Evolutionary conservation across 2,329 filamentous ascomycete genomes (phyloP).

Genomic region (Ophiocordyceps polyrhachis-furcata): DNA sequence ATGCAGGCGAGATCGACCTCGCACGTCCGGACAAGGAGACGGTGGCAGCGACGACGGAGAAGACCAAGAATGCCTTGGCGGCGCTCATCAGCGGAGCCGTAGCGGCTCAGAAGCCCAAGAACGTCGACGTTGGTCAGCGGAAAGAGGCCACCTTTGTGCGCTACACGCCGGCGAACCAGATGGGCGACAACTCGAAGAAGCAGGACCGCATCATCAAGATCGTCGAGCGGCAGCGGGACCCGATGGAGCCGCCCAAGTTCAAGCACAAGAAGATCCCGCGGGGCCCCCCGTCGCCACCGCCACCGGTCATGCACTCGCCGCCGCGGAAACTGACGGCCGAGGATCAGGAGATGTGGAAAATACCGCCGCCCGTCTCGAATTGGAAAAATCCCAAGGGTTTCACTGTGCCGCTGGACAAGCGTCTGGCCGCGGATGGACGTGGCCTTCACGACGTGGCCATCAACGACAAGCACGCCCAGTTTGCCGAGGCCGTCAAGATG

Average conservation of each 20-base stretch:
- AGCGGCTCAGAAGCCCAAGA: slow-evolving; percentile 89
- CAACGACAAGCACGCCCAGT: slow-evolving; percentile 96
- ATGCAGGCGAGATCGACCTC: slow-evolving; percentile 79
- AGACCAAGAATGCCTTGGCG: slow-evolving; percentile 72
- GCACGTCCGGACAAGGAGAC: slow-evolving; percentile 71
- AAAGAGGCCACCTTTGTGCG: slow-evolving; percentile 84
- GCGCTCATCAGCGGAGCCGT: slow-evolving; percentile 70
- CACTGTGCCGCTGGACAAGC: slow-evolving; percentile 88
- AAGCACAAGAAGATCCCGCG: slow-evolving; percentile 97
- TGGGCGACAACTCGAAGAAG: slow-evolving; percentile 74
- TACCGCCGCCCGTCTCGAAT: slow-evolving; percentile 72
- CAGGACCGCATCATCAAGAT: slow-evolving; percentile 98
- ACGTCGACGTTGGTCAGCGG: slow-evolving; percentile 61
- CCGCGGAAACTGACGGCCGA: slow-evolving; percentile 89
- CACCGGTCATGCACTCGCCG: slow-evolving; percentile 87
- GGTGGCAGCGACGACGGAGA: slow-evolving; percentile 66
- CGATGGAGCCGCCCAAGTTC: slow-evolving; percentile 94
- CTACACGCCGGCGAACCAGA: slow-evolving; percentile 91
- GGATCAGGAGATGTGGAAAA: slow-evolving; percentile 94
- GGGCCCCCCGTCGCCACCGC: slow-evolving; percentile 79
- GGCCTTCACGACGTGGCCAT: slow-evolving; percentile 86
- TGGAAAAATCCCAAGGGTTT: slow-evolving; percentile 99
- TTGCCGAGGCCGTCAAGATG: slow-evolving; percentile 84
- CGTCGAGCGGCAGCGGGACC: slow-evolving; percentile 80
- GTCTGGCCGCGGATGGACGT: slow-evolving; percentile 80